phyloP scores from a whole-genome alignment of 1,284 basidiomycete genomes.

The Puccinia polysora region DNA sequence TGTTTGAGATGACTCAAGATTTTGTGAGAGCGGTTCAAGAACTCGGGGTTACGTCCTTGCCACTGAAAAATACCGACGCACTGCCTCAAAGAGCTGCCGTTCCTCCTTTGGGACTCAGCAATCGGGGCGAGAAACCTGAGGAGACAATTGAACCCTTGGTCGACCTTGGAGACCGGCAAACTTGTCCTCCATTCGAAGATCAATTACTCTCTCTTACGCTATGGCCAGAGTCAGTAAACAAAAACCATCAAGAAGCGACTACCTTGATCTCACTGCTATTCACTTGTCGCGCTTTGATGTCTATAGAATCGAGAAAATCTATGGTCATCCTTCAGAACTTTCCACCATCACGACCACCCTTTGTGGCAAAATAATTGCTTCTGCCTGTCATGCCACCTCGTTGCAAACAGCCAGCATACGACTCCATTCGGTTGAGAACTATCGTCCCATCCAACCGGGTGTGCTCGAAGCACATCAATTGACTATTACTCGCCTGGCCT shows the following conservation, averaged over 20 bases:
- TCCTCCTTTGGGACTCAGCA: conserved; percentile 71
- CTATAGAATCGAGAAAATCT: conserved; percentile 74
- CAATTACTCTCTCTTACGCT: conserved; percentile 75
- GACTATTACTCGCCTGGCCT: conserved; percentile 82
- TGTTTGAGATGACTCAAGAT: conserved; percentile 77
- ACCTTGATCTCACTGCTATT: background rate
- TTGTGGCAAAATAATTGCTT: conserved; percentile 70
- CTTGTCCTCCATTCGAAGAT: conserved; percentile 69
- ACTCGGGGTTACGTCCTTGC: conserved; percentile 34
- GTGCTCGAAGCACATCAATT: conserved; percentile 77
- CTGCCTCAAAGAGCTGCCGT: conserved; percentile 65
- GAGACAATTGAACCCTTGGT: conserved; percentile 22
- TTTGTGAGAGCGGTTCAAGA: conserved; percentile 64
- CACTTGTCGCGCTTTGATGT: background rate
- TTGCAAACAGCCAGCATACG: conserved; percentile 84
- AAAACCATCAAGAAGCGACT: background rate
- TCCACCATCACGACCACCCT: conserved; percentile 71
- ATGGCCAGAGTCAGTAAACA: conserved; percentile 67
- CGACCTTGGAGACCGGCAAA: background rate
- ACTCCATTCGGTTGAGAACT: conserved; percentile 66
- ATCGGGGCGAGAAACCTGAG: conserved; percentile 63
- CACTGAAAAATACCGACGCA: conserved; percentile 54
- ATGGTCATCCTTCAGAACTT: conserved; percentile 96
- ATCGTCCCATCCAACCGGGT: conserved; percentile 63
- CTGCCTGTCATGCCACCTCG: conserved; percentile 81